phyloP scores from a whole-genome alignment of 352 stramenopile species.

The Phytophthora quininea region DNA sequence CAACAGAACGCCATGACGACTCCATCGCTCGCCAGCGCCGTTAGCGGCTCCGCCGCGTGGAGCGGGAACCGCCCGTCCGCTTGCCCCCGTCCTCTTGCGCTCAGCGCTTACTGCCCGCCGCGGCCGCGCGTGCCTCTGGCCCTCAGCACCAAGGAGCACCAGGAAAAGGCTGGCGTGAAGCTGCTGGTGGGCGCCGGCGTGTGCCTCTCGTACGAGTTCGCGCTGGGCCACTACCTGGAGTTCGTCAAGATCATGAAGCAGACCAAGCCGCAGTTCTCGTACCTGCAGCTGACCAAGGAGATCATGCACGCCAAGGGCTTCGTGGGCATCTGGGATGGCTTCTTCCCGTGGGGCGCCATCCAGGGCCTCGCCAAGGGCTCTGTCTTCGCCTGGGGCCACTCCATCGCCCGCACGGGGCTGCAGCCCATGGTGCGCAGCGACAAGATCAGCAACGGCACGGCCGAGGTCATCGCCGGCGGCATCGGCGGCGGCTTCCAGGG shows the following conservation, averaged over 20 bases:
- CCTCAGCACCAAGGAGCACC: conserved; percentile 33
- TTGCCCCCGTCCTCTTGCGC: conserved; percentile 22
- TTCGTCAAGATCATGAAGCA: conserved; percentile 96
- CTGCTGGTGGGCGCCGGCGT: conserved; percentile 86
- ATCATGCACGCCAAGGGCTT: conserved; percentile 92
- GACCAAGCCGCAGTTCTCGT: conserved; percentile 82
- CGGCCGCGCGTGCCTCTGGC: conserved; percentile 17
- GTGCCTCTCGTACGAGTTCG: conserved; percentile 89
- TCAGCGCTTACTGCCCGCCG: conserved; percentile 20
- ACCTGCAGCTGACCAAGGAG: conserved; percentile 73
- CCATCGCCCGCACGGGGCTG: conserved; percentile 62
- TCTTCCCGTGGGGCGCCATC: conserved; percentile 92
- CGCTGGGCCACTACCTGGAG: conserved; percentile 91
- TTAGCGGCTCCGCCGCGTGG: conserved; percentile 22
- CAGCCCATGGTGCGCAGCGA: conserved; percentile 63
- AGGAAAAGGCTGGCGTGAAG: conserved; percentile 76
- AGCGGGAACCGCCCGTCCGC: conserved; percentile 12
- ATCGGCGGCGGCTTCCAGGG: conserved; percentile 92
- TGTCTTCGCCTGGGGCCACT: conserved; percentile 91
- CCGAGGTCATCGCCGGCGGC: conserved; percentile 88
- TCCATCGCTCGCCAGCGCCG: conserved; percentile 19
- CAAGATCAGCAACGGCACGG: conserved; percentile 57
- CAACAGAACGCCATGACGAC: conserved; percentile 8
- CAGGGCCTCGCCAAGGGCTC: conserved; percentile 91
- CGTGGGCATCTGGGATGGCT: conserved; percentile 92